A percentile compares a stretch with the other conserved stretches of the same genome.
These are phyloP conservation scores for Dendrocalamus latiflorus DNA, from an alignment of 202 grass and related monocot species.

Conservation along the genomic window DNA sequence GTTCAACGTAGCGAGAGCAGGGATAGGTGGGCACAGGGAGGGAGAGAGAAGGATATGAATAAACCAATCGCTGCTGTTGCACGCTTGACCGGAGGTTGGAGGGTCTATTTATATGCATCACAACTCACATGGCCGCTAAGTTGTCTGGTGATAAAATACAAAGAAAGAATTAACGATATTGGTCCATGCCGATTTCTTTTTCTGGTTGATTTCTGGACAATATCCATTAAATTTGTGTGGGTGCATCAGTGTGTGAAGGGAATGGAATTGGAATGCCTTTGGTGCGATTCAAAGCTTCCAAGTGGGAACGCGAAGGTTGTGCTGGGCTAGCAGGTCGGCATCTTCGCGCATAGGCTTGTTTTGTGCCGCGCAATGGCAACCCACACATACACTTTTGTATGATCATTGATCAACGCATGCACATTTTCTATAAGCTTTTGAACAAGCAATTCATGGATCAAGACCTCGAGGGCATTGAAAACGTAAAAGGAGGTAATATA, in stretches of 20 bases:
- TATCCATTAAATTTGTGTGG: too few species aligned
- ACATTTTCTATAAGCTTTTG: not conserved
- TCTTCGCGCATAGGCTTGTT: not conserved
- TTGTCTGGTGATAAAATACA: not conserved
- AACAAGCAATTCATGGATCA: not conserved
- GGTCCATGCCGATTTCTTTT: too few species aligned
- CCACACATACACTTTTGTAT: not conserved
- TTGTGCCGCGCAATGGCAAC: not conserved
- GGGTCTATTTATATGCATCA: slow-evolving; percentile 33
- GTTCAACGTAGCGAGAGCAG: not conserved
- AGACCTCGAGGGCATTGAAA: not conserved
- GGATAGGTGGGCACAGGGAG: not conserved
- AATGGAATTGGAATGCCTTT: too few species aligned
- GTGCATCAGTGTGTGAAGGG: too few species aligned
- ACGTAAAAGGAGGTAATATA: not conserved
- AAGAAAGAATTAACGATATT: not conserved
- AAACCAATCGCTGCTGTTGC: not conserved
- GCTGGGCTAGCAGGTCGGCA: too few species aligned
- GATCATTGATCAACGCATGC: not conserved
- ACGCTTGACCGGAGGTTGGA: not conserved
- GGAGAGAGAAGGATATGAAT: not conserved
- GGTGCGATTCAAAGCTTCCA: too few species aligned
- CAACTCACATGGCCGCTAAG: not conserved
- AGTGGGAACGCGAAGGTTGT: too few species aligned
- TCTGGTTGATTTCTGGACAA: too few species aligned